These are phyloP conservation scores for Macrophomina phaseolina DNA, from an alignment of 2,329 filamentous ascomycete species.

Conservation along the genomic window DNA sequence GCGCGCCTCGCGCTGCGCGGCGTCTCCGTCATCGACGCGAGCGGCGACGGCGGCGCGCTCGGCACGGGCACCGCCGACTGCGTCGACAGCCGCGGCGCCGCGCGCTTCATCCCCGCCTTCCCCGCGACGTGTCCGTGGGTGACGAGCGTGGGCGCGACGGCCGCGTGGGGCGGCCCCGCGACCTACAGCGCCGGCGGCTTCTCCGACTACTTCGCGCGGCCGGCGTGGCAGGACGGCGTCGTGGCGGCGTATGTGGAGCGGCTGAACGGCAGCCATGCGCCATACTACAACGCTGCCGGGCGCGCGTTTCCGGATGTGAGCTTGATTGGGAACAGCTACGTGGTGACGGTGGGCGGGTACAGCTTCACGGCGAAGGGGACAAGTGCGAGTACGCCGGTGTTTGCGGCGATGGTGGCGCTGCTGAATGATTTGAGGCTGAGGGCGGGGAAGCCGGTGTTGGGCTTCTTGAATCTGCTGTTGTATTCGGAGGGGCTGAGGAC, in stretches of 20 bases:
- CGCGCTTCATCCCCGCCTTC: constrained; percentile 56
- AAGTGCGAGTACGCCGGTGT: constrained; percentile 34
- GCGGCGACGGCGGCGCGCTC: constrained; percentile 55
- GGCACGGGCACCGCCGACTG: constrained; percentile 50
- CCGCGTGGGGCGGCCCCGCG: constrained; percentile 18
- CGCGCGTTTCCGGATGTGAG: constrained; percentile 58
- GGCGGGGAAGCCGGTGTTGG: constrained; percentile 54
- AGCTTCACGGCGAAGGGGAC: constrained; percentile 32
- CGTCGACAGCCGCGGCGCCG: constrained; percentile 41
- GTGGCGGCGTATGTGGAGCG: constrained; percentile 52
- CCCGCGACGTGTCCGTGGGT: constrained; percentile 60
- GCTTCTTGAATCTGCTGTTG: constrained; percentile 59
- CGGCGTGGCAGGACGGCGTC: constrained; percentile 49
- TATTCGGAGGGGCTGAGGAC: constrained; percentile 40
- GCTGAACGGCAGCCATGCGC: constrained; percentile 43
- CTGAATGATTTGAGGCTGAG: constrained; percentile 58
- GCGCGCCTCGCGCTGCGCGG: constrained; percentile 57
- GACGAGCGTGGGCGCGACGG: constrained; percentile 52
- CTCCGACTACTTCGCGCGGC: constrained; percentile 50
- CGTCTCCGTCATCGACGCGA: constrained; percentile 56
- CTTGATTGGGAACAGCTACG: constrained; percentile 49
- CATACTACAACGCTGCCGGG: constrained; percentile 52
- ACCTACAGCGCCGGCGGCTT: constrained; percentile 42
- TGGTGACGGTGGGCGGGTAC: constrained; percentile 32
- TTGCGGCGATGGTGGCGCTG: constrained; percentile 35